Evolutionary conservation across 164 flowering plant genomes (phyloP), one percentile per base, ranked within the genome.

Genomic region (Nymphaea thermarum): DNA sequence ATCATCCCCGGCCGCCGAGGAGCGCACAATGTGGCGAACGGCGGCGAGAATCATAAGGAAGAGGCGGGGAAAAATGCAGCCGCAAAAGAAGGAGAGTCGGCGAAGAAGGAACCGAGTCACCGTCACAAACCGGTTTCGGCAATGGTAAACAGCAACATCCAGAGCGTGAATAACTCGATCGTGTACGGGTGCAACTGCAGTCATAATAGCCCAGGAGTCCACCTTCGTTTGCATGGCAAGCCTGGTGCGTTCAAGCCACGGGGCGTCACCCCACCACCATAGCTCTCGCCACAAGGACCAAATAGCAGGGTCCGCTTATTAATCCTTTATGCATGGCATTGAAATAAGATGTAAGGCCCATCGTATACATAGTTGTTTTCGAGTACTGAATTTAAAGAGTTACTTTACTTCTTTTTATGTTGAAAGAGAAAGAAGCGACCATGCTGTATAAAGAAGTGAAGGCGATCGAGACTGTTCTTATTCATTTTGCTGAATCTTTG

Each of bases 131-230:
- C 83, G 0, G 68, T 76, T 79, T 69, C 65, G 4, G 85, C 88
- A 7, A 79, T 72, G 65, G 72, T 79, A 77, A 89, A 89, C 74
- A 87, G 91, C 69, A 90, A 90, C 51, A 91, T 90, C 3, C 96
- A 90, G 64, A 74, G 83, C 42, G 77, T 85, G 11, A 89, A 87
- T 75, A 85, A 84, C 72, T 85, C 92, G 44, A 76, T 89, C 8
- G 42, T 89, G 62, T 74, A 51, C 75, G 67, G 82, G 47, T 44
- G 71, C 68, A 57, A 78, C 42, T 77, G 68, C 78, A 42, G 73
- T 14, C 84, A 82, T 60, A 74, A 80, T 42, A 86, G 84, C 65
- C 95, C 95, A 2, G 95, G 92, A 1, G 77, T 89, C 15, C 87
- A 85, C 73, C 69, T 89, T 7, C n/a, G 79, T 15, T 66, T 88